Evolutionary conservation across 2,329 filamentous ascomycete genomes (phyloP).

Genomic region (Colletotrichum sp.): DNA sequence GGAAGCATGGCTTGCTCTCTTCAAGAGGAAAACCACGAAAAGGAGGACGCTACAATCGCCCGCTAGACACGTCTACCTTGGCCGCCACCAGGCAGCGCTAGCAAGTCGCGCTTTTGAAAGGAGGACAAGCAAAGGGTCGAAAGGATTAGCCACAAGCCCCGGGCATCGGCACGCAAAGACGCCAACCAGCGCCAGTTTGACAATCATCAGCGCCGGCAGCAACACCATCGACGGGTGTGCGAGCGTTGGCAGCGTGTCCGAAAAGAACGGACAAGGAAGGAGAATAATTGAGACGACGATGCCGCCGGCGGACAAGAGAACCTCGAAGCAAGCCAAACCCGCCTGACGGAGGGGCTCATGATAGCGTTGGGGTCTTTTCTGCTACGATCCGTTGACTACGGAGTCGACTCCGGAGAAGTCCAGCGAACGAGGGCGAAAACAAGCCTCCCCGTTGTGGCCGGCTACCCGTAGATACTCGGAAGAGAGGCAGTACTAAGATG

Average conservation of each 20-base stretch:
- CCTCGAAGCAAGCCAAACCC: not conserved
- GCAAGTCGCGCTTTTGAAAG: not conserved
- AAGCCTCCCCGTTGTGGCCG: not conserved
- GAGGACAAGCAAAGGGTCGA: not conserved
- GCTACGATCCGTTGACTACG: not conserved
- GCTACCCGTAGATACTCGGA: not conserved
- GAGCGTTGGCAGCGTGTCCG: constrained; percentile 8
- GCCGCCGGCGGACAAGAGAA: not conserved
- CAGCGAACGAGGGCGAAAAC: not conserved
- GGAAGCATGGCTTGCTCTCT: not conserved
- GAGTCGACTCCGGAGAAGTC: constrained; percentile 1
- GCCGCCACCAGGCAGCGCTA: not conserved
- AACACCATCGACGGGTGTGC: not conserved
- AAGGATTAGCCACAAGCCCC: not conserved
- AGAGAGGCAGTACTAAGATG: not conserved
- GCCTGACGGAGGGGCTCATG: not conserved
- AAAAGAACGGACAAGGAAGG: not conserved
- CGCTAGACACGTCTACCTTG: constrained; percentile 2
- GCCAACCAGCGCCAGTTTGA: not conserved
- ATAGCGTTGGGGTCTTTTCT: not conserved
- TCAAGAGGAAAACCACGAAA: not conserved
- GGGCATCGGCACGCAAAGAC: not conserved
- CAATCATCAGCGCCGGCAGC: not conserved
- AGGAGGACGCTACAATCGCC: not conserved
- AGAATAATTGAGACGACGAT: not conserved